Base-by-base conservation (phyloP, 1,284 basidiomycete genomes). In the Marasmius oreades region DNA sequence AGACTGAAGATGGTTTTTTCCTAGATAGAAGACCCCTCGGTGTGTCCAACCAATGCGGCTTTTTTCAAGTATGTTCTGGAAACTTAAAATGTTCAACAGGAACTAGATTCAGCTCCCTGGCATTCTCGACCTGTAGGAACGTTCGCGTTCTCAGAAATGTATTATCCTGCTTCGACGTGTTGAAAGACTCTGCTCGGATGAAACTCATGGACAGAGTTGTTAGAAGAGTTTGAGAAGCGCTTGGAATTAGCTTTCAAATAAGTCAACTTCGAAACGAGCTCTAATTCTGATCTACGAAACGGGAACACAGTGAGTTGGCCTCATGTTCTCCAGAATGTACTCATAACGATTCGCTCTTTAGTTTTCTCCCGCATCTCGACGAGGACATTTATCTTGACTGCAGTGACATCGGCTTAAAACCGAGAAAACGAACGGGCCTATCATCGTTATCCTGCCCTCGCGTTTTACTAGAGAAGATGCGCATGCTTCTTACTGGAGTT, bases 401-500 rank as follows among this genome's bases (percentile, higher is more conserved):
- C 20, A 14, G 39, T 20, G 31, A 34, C 20, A 20, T 36, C 31
- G 58, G 5, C 10, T 4, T 31, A 77, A 74, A 53, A 75, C 73
- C 2, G 70, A 74, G 44, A 78, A 75, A 54, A 66, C 65, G 1
- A 53, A 69, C 22, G 74, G 74, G 2, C 77, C 77, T 0, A 67
- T 77, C 11, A 65, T 79, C 43, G 62, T 80, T 12, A 59, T 79
- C 1, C 69, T 81, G 2, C 78, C 78, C 5, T 77, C 77, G 3
- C 55, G 51, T 6, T 78, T 73, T 59, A 70, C 68, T 2, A 78
- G 78, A 5, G 79, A 77, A 1, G 61, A 71, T 47, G 69, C 76
- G 2, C 70, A 72, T 52, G 57, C 79, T 3, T 70, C 71, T 0
- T 77, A 79, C 62, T 67, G 58, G 61, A 12, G 53, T 62, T 5